A percentile compares a stretch with the other conserved stretches of the same genome.
Evolutionary conservation across 1,284 basidiomycete genomes (phyloP).

Genomic region (Volvariella surrecta): DNA sequence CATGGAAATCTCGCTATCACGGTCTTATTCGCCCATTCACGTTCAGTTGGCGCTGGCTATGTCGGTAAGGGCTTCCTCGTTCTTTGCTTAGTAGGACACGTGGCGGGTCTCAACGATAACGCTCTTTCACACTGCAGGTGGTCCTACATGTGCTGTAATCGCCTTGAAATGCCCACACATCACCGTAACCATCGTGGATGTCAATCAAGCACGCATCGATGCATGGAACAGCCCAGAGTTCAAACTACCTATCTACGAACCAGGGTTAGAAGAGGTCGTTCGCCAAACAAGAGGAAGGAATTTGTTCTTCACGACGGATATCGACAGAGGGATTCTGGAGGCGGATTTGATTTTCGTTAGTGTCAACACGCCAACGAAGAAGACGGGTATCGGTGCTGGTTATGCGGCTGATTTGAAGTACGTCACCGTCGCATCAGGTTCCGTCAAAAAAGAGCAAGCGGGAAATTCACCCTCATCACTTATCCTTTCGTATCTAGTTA

Average conservation of each 20-base stretch:
- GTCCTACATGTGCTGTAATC: slow-evolving; percentile 92
- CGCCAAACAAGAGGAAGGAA: slow-evolving; percentile 85
- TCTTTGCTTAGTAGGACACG: too few species aligned
- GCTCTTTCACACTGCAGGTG: slow-evolving; percentile 41
- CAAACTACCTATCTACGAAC: slow-evolving; percentile 90
- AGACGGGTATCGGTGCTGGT: slow-evolving; percentile 93
- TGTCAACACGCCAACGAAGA: slow-evolving; percentile 98
- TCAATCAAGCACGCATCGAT: slow-evolving; percentile 91
- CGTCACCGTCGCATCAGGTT: too few species aligned
- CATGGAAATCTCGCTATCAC: not conserved
- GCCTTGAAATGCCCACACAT: slow-evolving; percentile 94
- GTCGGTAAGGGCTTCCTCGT: slow-evolving; percentile 60
- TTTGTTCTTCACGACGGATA: slow-evolving; percentile 95
- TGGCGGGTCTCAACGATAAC: too few species aligned
- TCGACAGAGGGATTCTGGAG: slow-evolving; percentile 88
- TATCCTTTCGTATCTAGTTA: slow-evolving; percentile 58
- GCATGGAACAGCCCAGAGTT: slow-evolving; percentile 88
- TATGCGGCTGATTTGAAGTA: slow-evolving; percentile 97
- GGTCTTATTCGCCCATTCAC: slow-evolving; percentile 10
- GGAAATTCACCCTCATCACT: too few species aligned
- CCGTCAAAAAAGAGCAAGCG: too few species aligned
- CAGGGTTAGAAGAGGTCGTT: slow-evolving; percentile 93
- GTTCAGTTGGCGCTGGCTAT: slow-evolving; percentile 88
- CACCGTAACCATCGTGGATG: slow-evolving; percentile 93
- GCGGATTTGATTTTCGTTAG: slow-evolving; percentile 89